phyloP scores from a whole-genome alignment of 352 stramenopile species.

The Globisporangium recalcitrans region DNA sequence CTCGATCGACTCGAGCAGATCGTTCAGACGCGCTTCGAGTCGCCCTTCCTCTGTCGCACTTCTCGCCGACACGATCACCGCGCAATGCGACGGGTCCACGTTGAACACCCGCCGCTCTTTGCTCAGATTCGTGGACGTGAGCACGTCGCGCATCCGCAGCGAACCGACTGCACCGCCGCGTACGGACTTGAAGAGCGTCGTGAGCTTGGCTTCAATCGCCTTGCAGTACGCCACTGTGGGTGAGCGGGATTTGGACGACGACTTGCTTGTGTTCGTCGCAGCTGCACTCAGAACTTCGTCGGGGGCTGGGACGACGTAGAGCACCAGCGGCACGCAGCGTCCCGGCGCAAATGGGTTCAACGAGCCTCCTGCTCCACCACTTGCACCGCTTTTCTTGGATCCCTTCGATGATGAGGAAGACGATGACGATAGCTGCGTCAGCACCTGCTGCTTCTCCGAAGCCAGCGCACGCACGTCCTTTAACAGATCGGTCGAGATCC shows the following conservation, averaged over 20 bases:
- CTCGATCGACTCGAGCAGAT: conserved; percentile 41
- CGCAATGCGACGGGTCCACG: conserved; percentile 61
- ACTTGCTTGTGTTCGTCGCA: conserved; percentile 18
- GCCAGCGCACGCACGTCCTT: conserved; percentile 43
- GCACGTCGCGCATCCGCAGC: conserved; percentile 45
- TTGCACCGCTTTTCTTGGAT: conserved; percentile 32
- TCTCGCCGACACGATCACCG: conserved; percentile 46
- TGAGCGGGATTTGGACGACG: conserved; percentile 27
- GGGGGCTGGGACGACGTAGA: conserved; percentile 54
- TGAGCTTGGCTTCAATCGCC: conserved; percentile 47
- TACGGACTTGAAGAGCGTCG: conserved; percentile 45
- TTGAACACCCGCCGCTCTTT: conserved; percentile 70
- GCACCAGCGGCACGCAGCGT: conserved; percentile 55
- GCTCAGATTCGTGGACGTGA: conserved; percentile 44
- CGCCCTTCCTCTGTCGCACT: conserved; percentile 25
- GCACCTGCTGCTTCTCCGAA: conserved; percentile 52
- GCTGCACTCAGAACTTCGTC: conserved; percentile 39
- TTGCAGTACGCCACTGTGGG: conserved; percentile 56
- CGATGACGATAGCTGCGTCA: conserved; percentile 22
- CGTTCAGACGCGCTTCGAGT: conserved; percentile 31
- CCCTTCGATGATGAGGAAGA: conserved; percentile 15
- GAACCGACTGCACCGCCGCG: conserved; percentile 47
- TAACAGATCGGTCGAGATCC: conserved; percentile 37
- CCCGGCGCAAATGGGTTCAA: conserved; percentile 47
- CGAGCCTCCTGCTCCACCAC: neutral